Evolutionary conservation across 1,284 basidiomycete species (phyloP).

Genomic region (Trichosporon inkin): DNA sequence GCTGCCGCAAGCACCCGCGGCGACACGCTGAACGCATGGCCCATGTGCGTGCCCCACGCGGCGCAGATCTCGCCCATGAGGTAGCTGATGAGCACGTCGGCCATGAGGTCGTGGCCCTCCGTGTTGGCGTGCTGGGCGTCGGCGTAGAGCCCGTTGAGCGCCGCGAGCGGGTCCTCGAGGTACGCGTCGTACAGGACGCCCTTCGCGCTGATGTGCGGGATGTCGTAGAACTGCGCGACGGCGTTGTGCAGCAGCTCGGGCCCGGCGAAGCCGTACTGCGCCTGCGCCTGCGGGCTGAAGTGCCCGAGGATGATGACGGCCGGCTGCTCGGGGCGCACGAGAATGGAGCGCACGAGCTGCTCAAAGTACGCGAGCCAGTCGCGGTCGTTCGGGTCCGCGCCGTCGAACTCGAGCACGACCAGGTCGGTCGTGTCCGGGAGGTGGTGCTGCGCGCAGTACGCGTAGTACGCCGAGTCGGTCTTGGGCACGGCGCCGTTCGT

Average conservation of each 20-base stretch:
- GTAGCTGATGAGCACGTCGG: slow-evolving; percentile 80
- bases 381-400: slow-evolving; percentile 71
- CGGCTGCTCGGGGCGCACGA: slow-evolving; percentile 79
- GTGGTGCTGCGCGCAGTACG: slow-evolving; percentile 84
- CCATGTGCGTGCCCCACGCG: slow-evolving; percentile 72
- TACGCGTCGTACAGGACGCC: slow-evolving; percentile 75
- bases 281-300: slow-evolving; percentile 77
- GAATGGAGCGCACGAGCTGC: slow-evolving; percentile 79
- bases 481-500: slow-evolving; percentile 89
- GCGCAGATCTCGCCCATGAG: slow-evolving; percentile 80
- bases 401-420: slow-evolving; percentile 87
- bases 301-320: slow-evolving; percentile 87
- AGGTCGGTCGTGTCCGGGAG: slow-evolving; percentile 87
- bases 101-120: slow-evolving; percentile 73
- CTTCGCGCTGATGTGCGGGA: slow-evolving; percentile 82
- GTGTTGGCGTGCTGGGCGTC: slow-evolving; percentile 79
- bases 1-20: slow-evolving; percentile 11
- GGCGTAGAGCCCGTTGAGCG: slow-evolving; percentile 64
- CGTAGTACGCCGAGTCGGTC: slow-evolving; percentile 86
- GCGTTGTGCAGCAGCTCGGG: slow-evolving; percentile 80
- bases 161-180: slow-evolving; percentile 65
- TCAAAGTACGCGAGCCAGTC: slow-evolving; percentile 79
- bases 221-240: slow-evolving; percentile 91
- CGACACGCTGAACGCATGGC: slow-evolving; percentile 59
- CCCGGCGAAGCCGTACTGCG: slow-evolving; percentile 72